A percentile compares a stretch with the other conserved stretches of the same genome.
Conservation (phyloP, 148 eudicot species). For the Gaultheria prostrata region DNA sequence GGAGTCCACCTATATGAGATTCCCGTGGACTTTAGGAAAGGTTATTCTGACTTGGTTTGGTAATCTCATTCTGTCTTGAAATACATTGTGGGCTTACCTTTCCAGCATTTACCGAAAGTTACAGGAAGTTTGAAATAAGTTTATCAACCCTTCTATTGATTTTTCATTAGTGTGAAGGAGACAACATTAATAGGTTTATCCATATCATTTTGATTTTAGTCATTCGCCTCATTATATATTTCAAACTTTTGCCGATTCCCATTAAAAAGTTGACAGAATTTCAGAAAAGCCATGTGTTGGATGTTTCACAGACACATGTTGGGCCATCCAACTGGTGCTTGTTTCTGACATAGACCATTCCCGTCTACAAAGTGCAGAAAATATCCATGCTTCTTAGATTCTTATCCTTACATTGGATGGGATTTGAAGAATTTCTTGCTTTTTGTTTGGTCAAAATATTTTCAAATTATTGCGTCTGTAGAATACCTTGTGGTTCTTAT, state of each 20-base stretch:
- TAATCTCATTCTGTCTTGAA: not conserved
- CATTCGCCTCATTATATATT: not conserved
- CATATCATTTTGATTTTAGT: not conserved
- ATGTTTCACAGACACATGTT: not conserved
- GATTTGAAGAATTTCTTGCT: not conserved
- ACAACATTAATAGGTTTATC: not conserved
- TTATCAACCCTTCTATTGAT: not conserved
- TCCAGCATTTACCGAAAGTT: constrained; percentile 3
- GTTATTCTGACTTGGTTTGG: not conserved
- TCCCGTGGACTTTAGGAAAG: not conserved
- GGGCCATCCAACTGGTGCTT: not conserved
- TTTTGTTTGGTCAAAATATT: not conserved
- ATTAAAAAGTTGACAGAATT: not conserved
- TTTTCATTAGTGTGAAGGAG: not conserved
- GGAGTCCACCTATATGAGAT: not conserved
- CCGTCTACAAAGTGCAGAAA: not conserved
- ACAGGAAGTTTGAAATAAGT: not conserved
- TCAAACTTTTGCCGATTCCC: not conserved
- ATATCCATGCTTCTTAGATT: not conserved
- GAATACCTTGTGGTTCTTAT: not conserved
- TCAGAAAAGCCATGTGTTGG: not conserved
- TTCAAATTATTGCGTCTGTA: not conserved
- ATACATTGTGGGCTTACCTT: not conserved
- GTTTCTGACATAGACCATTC: not conserved
- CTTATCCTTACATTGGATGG: not conserved